Percentiles rank a stretch among this genome's conserved stretches.
phyloP scores from a whole-genome alignment of 129 eudicot genomes.

The Cynara cardunculus region DNA sequence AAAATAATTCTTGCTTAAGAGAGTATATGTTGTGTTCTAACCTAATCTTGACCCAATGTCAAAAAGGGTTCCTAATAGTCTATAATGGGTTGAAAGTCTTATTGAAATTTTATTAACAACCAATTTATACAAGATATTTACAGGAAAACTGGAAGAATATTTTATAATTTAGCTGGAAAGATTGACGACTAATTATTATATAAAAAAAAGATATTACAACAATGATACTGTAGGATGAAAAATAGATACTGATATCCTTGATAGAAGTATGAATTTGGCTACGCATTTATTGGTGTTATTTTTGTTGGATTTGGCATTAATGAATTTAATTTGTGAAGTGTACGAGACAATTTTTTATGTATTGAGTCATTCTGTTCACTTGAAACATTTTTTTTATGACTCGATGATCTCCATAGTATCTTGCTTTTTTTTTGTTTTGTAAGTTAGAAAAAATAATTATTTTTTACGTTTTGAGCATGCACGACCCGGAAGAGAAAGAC shows the following conservation, averaged over 20 bases:
- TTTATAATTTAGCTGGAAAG: background rate
- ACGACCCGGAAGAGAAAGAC: too few species aligned
- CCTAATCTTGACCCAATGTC: background rate
- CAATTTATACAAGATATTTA: background rate
- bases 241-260: too few species aligned
- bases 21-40: background rate
- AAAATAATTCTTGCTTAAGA: background rate
- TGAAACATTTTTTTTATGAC: too few species aligned
- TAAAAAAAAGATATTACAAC: too few species aligned
- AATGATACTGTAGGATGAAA: too few species aligned
- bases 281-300: background rate
- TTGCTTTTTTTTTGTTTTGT: too few species aligned
- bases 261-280: too few species aligned
- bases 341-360: background rate
- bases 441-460: background rate
- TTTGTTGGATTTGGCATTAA: background rate
- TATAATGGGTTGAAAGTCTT: background rate
- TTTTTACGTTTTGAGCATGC: background rate
- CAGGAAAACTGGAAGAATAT: background rate
- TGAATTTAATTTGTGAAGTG: background rate
- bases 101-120: background rate
- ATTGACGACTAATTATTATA: background rate
- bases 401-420: too few species aligned
- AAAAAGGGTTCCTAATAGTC: background rate
- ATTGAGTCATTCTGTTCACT: background rate